Conservation (phyloP, 768 basidiomycete species). For the Lactarius hengduanensis region DNA sequence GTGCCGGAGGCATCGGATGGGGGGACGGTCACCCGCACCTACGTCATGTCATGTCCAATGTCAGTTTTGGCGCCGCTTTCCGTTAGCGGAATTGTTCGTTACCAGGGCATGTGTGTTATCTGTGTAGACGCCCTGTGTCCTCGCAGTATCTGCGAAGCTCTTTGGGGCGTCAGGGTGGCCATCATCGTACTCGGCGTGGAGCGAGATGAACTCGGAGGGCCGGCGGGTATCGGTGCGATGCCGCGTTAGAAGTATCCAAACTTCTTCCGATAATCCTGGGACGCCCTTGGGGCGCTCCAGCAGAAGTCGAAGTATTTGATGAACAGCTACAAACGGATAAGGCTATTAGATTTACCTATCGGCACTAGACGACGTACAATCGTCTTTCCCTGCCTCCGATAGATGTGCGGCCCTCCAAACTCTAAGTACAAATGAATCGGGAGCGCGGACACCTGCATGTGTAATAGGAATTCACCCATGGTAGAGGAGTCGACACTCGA, state of each 20-base stretch:
- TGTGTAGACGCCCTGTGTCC: constrained; percentile 26
- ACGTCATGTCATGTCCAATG: not conserved
- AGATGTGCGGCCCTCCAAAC: constrained; percentile 35
- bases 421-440: constrained; percentile 27
- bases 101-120: constrained; percentile 28
- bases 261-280: constrained; percentile 38
- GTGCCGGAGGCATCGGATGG: constrained; percentile 33
- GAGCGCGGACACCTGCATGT: not conserved
- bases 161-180: constrained; percentile 1
- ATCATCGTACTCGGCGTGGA: constrained; percentile 50
- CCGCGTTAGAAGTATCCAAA: constrained; percentile 82
- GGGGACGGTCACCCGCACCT: constrained; percentile 29
- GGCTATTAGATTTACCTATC: not conserved
- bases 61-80: not conserved
- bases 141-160: constrained; percentile 6
- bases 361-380: constrained; percentile 33
- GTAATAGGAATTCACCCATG: constrained; percentile 57
- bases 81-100: not conserved
- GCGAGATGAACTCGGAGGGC: constrained; percentile 64
- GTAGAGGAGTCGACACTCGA: constrained; percentile 48
- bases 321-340: constrained; percentile 36
- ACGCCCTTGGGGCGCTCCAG: constrained; percentile 32
- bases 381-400: constrained; percentile 30
- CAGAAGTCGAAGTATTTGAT: constrained; percentile 43
- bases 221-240: constrained; percentile 64